phyloP scores from a whole-genome alignment of 495 filamentous ascomycete species.

The Annulohypoxylon bovei region DNA sequence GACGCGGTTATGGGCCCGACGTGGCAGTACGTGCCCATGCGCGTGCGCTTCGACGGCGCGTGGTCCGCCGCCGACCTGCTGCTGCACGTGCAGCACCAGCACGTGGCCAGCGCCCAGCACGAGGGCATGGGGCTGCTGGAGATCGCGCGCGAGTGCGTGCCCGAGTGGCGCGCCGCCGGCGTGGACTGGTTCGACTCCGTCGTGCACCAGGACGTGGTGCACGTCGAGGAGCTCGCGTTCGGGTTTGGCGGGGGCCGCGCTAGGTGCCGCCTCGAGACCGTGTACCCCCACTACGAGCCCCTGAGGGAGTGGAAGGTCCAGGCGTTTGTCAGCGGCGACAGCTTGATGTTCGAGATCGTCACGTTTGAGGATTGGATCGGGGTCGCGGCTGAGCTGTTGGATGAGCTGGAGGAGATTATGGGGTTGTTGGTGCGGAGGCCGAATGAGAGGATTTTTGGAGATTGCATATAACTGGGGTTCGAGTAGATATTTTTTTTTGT shows the following conservation, averaged over 20 bases:
- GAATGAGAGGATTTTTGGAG: slow-evolving; percentile 27
- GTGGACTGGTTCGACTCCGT: slow-evolving; percentile 55
- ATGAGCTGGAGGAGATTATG: slow-evolving; percentile 48
- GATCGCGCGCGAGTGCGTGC: slow-evolving; percentile 46
- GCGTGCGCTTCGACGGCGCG: slow-evolving; percentile 44
- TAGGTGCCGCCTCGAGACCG: slow-evolving; percentile 50
- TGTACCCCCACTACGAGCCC: slow-evolving; percentile 57
- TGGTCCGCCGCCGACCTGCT: slow-evolving; percentile 49
- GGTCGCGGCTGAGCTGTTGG: slow-evolving; percentile 48
- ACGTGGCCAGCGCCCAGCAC: slow-evolving; percentile 47
- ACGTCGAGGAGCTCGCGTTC: slow-evolving; percentile 53
- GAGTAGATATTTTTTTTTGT: slow-evolving; percentile 2
- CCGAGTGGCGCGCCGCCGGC: slow-evolving; percentile 21
- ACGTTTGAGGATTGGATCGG: slow-evolving; percentile 55
- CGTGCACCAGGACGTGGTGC: slow-evolving; percentile 59
- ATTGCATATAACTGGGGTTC: neutral
- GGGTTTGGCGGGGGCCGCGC: slow-evolving; percentile 42
- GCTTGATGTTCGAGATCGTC: slow-evolving; percentile 54
- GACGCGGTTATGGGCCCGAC: slow-evolving; percentile 59
- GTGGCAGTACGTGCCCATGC: slow-evolving; percentile 56
- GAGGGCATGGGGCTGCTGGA: slow-evolving; percentile 51
- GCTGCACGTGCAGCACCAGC: slow-evolving; percentile 50
- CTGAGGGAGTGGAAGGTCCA: slow-evolving; percentile 59
- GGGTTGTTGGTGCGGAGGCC: slow-evolving; percentile 45
- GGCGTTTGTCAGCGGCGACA: slow-evolving; percentile 53